A percentile compares a stretch with the other conserved stretches of the same genome.
Evolutionary conservation across 2,329 filamentous ascomycete species (phyloP).

Genomic region (Fusarium domesticum): DNA sequence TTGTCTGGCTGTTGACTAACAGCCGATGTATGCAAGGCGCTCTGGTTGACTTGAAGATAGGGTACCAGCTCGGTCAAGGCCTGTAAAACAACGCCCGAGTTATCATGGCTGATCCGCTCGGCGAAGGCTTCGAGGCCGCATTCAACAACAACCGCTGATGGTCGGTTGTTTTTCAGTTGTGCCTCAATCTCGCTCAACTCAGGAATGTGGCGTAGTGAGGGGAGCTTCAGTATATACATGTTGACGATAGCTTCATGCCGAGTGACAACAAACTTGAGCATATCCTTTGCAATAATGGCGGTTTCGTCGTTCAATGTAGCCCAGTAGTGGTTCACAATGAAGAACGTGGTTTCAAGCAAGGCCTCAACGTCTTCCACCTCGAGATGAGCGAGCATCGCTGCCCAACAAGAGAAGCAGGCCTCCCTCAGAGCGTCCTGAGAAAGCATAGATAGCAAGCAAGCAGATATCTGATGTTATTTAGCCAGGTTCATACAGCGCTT

Average conservation of each 20-base stretch:
- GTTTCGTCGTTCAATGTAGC: conserved; percentile 58
- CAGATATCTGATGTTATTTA: conserved; percentile 66
- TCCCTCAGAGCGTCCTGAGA: conserved; percentile 71
- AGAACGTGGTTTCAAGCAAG: conserved; percentile 85
- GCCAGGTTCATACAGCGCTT: neutral
- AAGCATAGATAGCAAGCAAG: conserved; percentile 85
- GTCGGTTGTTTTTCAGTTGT: conserved; percentile 64
- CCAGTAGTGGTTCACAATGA: conserved; percentile 84
- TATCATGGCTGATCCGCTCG: conserved; percentile 75
- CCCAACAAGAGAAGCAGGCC: conserved; percentile 80
- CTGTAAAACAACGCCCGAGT: conserved; percentile 78
- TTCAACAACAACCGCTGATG: conserved; percentile 37
- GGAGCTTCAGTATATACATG: conserved; percentile 70
- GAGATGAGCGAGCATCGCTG: conserved; percentile 69
- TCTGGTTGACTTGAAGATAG: conserved; percentile 71
- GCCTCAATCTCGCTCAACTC: conserved; percentile 66
- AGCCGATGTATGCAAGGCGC: conserved; percentile 73
- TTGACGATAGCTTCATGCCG: conserved; percentile 59
- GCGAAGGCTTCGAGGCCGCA: conserved; percentile 69
- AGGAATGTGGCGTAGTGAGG: conserved; percentile 70
- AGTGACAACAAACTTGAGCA: conserved; percentile 65
- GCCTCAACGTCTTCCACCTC: conserved; percentile 75
- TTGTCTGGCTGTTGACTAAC: conserved; percentile 80
- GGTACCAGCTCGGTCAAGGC: conserved; percentile 72
- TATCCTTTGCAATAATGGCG: conserved; percentile 55